These are phyloP conservation scores for Phaeolepiota aurea DNA, from an alignment of 768 basidiomycete genomes.

Conservation along the genomic window DNA sequence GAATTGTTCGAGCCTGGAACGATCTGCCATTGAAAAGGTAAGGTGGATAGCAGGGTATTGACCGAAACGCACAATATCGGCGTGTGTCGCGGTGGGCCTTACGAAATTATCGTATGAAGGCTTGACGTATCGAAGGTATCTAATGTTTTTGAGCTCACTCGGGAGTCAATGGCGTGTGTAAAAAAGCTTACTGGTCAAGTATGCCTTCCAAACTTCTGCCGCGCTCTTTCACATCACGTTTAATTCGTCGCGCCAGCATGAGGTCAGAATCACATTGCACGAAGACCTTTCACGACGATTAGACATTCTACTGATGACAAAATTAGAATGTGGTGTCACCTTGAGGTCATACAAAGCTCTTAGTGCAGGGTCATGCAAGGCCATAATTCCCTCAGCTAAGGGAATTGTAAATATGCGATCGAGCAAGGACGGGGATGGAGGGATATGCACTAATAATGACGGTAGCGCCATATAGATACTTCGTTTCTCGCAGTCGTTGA, in stretches of 20 bases:
- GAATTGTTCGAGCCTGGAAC: slow-evolving; percentile 90
- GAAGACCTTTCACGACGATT: slow-evolving; percentile 62
- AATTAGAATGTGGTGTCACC: too few relatives aligned
- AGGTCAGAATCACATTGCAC: slow-evolving; percentile 94
- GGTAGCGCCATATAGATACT: slow-evolving; percentile 89
- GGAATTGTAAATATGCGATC: not conserved
- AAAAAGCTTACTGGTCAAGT: slow-evolving; percentile 65
- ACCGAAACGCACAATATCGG: slow-evolving; percentile 69
- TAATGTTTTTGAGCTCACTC: slow-evolving; percentile 16
- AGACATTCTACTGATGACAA: too few relatives aligned
- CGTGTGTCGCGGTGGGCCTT: slow-evolving; percentile 74
- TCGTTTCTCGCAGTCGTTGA: slow-evolving; percentile 68
- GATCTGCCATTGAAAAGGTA: slow-evolving; percentile 42
- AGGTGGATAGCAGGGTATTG: not conserved
- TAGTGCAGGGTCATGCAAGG: slow-evolving; percentile 71
- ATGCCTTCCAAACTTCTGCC: slow-evolving; percentile 81
- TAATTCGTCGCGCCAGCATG: slow-evolving; percentile 92
- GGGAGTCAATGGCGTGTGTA: too few relatives aligned
- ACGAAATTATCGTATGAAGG: slow-evolving; percentile 94
- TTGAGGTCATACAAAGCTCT: slow-evolving; percentile 88
- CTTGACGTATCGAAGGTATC: slow-evolving; percentile 92
- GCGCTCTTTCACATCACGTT: slow-evolving; percentile 82
- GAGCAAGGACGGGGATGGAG: not conserved
- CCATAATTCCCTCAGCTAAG: slow-evolving; percentile 86
- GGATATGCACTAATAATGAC: slow-evolving; percentile 67